Conservation (phyloP, 2,329 filamentous ascomycete genomes). For the Aureobasidium vineae region DNA sequence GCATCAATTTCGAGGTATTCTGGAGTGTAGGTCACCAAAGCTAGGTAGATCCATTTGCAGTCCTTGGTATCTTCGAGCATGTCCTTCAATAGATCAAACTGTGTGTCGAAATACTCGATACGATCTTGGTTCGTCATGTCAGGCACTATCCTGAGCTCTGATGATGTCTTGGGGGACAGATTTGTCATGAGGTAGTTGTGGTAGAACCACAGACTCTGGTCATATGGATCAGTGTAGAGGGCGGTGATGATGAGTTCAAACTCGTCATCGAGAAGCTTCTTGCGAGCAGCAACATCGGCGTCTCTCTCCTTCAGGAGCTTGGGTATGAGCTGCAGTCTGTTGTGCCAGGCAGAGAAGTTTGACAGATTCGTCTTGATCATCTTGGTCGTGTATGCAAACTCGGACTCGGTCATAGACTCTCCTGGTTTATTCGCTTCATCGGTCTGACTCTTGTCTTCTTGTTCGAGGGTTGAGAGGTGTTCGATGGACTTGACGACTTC, state of each 20-base stretch:
- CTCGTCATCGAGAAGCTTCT: slow-evolving; percentile 72
- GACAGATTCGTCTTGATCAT: slow-evolving; percentile 85
- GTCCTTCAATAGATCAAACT: slow-evolving; percentile 72
- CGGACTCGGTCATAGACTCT: slow-evolving; percentile 67
- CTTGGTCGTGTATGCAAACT: slow-evolving; percentile 86
- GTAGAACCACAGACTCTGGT: slow-evolving; percentile 97
- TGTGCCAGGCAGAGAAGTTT: slow-evolving; percentile 98
- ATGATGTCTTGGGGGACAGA: slow-evolving; percentile 52
- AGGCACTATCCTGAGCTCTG: slow-evolving; percentile 60
- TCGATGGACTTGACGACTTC: slow-evolving; percentile 76
- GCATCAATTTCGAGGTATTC: slow-evolving; percentile 54
- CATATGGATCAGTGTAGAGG: slow-evolving; percentile 84
- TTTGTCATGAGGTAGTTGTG: slow-evolving; percentile 82
- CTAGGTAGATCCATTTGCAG: slow-evolving; percentile 88
- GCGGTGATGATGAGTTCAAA: slow-evolving; percentile 72
- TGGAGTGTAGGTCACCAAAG: slow-evolving; percentile 71
- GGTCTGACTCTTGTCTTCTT: slow-evolving; percentile 36
- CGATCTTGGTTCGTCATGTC: slow-evolving; percentile 62
- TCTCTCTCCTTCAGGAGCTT: slow-evolving; percentile 68
- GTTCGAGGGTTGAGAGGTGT: slow-evolving; percentile 41
- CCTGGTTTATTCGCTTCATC: not conserved
- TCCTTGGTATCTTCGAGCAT: slow-evolving; percentile 65
- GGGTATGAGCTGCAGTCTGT: slow-evolving; percentile 78
- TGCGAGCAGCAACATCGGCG: slow-evolving; percentile 62
- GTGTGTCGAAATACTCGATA: slow-evolving; percentile 62